Evolutionary conservation across 2,329 filamentous ascomycete species (phyloP).

Genomic region (Pseudogymnoascus sp.): DNA sequence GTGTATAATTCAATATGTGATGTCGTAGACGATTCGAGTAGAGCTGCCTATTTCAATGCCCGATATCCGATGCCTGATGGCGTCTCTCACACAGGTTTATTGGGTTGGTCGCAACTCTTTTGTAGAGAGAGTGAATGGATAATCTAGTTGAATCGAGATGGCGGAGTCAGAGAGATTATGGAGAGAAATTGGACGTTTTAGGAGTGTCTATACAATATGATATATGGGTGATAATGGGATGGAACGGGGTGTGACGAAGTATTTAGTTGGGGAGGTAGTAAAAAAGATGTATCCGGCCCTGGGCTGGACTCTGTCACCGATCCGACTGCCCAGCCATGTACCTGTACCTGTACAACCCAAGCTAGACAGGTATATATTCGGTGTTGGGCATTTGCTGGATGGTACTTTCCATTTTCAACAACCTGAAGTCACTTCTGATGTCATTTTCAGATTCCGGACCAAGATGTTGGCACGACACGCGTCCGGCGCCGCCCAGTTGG

Average conservation of each 20-base stretch:
- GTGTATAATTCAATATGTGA: background rate
- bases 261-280: background rate
- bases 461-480: conserved; percentile 4
- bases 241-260: background rate
- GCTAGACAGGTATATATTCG: background rate
- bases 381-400: background rate
- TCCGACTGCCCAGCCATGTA: background rate
- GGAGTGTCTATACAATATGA: conserved; percentile 1
- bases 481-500: background rate
- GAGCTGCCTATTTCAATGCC: background rate
- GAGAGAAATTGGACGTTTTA: background rate
- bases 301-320: background rate
- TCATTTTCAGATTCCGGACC: background rate
- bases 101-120: background rate
- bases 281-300: background rate
- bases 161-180: conserved; percentile 6
- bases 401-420: background rate
- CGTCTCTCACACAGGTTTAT: background rate
- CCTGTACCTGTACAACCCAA: background rate
- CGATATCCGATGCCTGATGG: background rate
- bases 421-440: background rate
- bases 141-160: background rate
- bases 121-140: conserved; percentile 4
- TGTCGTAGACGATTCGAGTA: background rate
- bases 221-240: background rate